phyloP scores from a whole-genome alignment of 164 flowering plant genomes.

The Warburgia ugandensis region DNA sequence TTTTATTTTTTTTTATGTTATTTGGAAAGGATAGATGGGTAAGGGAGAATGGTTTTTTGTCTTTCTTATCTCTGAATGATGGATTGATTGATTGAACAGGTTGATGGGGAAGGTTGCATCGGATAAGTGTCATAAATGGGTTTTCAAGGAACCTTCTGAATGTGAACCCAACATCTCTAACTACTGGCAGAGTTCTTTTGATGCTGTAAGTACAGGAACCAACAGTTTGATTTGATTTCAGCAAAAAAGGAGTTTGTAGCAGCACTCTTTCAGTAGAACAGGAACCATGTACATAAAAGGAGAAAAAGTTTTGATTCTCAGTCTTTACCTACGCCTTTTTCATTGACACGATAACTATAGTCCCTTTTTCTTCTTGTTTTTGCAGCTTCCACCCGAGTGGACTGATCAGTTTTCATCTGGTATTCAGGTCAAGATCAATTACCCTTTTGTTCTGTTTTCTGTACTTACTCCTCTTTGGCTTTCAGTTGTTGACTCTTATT shows the following conservation, averaged over 20 bases:
- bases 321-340: no score
- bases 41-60: no score
- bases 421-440: constrained; percentile 79
- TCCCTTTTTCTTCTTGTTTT: background rate
- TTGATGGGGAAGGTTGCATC: constrained; percentile 99
- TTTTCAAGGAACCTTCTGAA: constrained; percentile 94
- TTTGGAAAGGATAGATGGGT: no score
- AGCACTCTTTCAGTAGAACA: no score
- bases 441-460: background rate
- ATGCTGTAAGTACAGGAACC: constrained; percentile 74
- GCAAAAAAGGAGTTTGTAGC: no score
- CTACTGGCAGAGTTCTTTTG: constrained; percentile 99
- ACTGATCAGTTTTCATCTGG: constrained; percentile 99
- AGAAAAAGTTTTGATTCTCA: no score
- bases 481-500: no score
- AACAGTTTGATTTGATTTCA: no score
- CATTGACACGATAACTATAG: background rate
- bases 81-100: constrained; percentile 43
- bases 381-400: constrained; percentile 98
- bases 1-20: background rate
- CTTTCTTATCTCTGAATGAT: no score
- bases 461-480: background rate
- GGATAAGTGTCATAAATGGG: constrained; percentile 99
- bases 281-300: no score
- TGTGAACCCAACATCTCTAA: constrained; percentile 89